A percentile compares a stretch with the other conserved stretches of the same genome.
Conservation (phyloP, 1,284 basidiomycete species). For the Cystobasidiaceae sp. region DNA sequence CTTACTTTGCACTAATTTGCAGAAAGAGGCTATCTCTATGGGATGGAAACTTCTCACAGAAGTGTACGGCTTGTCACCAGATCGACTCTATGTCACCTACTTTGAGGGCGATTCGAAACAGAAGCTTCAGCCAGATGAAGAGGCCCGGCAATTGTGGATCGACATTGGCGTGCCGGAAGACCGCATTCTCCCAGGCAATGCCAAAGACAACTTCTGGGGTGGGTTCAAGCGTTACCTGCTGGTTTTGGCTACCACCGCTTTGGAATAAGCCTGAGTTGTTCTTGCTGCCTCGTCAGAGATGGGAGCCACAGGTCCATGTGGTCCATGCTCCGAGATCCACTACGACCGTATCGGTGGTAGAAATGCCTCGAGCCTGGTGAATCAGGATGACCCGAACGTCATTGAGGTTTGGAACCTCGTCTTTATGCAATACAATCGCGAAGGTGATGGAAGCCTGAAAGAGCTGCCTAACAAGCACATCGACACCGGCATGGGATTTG, state of each 20-base stretch:
- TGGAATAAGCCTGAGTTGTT: background rate
- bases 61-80: slow-evolving; percentile 80
- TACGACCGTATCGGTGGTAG: slow-evolving; percentile 92
- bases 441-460: slow-evolving; percentile 75
- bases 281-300: slow-evolving; percentile 61
- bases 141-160: slow-evolving; percentile 77
- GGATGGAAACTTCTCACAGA: slow-evolving; percentile 92
- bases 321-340: slow-evolving; percentile 96
- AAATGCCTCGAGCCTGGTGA: slow-evolving; percentile 86
- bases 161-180: slow-evolving; percentile 78
- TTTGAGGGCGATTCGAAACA: slow-evolving; percentile 87
- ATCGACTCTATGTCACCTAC: slow-evolving; percentile 94
- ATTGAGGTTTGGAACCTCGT: slow-evolving; percentile 99
- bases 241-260: background rate
- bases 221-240: slow-evolving; percentile 42
- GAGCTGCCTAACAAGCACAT: slow-evolving; percentile 87
- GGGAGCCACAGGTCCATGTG: slow-evolving; percentile 96
- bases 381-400: slow-evolving; percentile 90
- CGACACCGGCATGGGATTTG: slow-evolving; percentile 98
- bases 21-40: slow-evolving; percentile 87
- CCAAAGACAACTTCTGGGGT: slow-evolving; percentile 99
- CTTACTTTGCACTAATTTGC: slow-evolving; percentile 28
- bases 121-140: slow-evolving; percentile 81
- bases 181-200: slow-evolving; percentile 87
- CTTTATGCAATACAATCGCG: slow-evolving; percentile 97